Evolutionary conservation across 345 rosid genomes (phyloP), one percentile per base, ranked within the genome.

Genomic region (Garcia nutans): DNA sequence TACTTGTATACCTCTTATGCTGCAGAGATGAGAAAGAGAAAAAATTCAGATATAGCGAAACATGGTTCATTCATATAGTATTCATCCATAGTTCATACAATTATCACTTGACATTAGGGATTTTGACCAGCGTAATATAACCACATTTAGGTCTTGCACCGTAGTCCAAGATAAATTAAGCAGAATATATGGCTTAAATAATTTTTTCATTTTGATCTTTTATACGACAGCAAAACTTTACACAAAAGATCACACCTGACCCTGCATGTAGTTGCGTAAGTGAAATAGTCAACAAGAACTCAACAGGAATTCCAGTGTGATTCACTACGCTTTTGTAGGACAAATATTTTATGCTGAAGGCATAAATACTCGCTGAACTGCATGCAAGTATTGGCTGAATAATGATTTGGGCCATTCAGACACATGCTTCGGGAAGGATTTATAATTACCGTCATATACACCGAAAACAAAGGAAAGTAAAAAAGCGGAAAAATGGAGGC

Each of bases 1-100:
- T 56, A 58, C 44, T 26, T 88, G 92, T 75, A 96, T 89, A 69
- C 99, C 99, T 72, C 93, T 89, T 77, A 96, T 47, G 84, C 99
- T 93, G 92, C 68, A 45, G 2, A 17, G 47, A 80, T 50, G 68
- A 71, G 54, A 56, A 73, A 59, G 64, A 68, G 49, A 60, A 65
- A 28, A 54, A 60, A 26, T 28, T 81, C 80, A 78, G 71, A 71
- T 28, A 33, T 23, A 23, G 52, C 16, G 15, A 69, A 17, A 61
- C 44, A 42, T 16, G 65, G 63, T 55, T 62, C 71, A 63, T 8
- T 54, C 17, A 50, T 64, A 33, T 47, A 31, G n/a, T 62, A 31
- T 15, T 44, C 26, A 28, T 62, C 41, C 41, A 37, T 6, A 65
- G 37, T 52, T 52, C 52, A 41, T 65, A 37, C 17, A 37, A n/a